phyloP scores from a whole-genome alignment of 2,329 filamentous ascomycete genomes.

The Cadophora sp. region DNA sequence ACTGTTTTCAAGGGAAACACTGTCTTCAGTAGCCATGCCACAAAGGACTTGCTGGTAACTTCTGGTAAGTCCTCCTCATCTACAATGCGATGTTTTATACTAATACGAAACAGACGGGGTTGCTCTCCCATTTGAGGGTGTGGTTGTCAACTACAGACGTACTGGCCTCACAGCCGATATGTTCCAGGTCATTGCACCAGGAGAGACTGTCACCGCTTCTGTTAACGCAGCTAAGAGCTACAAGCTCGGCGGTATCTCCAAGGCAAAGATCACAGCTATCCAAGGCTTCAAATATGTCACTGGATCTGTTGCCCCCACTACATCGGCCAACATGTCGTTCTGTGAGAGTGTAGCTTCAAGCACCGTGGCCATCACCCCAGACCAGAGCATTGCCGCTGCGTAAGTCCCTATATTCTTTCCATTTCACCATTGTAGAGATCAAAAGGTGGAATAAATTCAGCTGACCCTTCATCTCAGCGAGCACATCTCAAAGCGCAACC shows the following conservation, averaged over 20 bases:
- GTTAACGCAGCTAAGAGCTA: slow-evolving; percentile 39
- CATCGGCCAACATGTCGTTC: slow-evolving; percentile 21
- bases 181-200: slow-evolving; percentile 36
- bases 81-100: background rate
- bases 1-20: slow-evolving; percentile 41
- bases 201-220: slow-evolving; percentile 34
- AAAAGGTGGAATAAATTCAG: background rate
- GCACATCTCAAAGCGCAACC: slow-evolving; percentile 26
- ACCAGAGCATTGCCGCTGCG: slow-evolving; percentile 34
- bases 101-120: slow-evolving; percentile 30
- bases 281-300: slow-evolving; percentile 38
- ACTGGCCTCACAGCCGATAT: slow-evolving; percentile 27
- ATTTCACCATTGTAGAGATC: background rate
- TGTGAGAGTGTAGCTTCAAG: slow-evolving; percentile 31
- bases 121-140: slow-evolving; percentile 35
- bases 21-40: slow-evolving; percentile 35
- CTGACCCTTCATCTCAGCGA: slow-evolving; percentile 21
- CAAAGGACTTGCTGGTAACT: slow-evolving; percentile 34
- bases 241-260: slow-evolving; percentile 33
- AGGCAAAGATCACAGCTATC: slow-evolving; percentile 34
- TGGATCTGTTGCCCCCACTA: slow-evolving; percentile 29
- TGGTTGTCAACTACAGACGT: slow-evolving; percentile 37
- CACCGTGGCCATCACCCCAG: slow-evolving; percentile 35
- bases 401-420: slow-evolving; percentile 26
- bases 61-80: slow-evolving; percentile 26